These are phyloP conservation scores for Passalora sequoiae DNA, from an alignment of 2,329 filamentous ascomycete genomes.

Conservation along the genomic window DNA sequence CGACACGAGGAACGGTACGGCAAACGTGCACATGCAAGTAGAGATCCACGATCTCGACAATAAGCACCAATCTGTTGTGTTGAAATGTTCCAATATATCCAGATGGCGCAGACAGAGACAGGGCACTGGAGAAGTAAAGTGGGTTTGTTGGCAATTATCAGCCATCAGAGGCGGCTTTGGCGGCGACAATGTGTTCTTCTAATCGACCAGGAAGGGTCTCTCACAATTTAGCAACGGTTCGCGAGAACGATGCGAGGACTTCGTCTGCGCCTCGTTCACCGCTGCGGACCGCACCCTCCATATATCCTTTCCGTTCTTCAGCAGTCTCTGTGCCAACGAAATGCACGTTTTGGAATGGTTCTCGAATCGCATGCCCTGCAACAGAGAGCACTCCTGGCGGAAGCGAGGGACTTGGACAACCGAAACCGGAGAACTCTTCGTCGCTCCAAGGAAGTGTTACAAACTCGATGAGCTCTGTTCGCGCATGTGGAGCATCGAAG, in stretches of 20 bases:
- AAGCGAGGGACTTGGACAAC: constrained; percentile 21
- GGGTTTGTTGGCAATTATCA: not conserved
- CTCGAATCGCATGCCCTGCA: constrained; percentile 14
- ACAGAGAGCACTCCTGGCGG: constrained; percentile 17
- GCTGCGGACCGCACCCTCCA: constrained; percentile 51
- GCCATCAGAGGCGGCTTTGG: not conserved
- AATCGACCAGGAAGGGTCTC: not conserved
- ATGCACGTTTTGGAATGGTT: constrained; percentile 38
- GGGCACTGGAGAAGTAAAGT: not conserved
- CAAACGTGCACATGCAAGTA: not conserved
- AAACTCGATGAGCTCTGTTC: constrained; percentile 18
- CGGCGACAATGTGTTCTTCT: not conserved
- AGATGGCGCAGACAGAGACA: not conserved
- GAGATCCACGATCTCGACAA: not conserved
- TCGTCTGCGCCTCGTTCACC: constrained; percentile 47
- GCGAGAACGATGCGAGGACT: too few species aligned
- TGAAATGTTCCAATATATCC: not conserved
- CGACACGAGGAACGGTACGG: not conserved
- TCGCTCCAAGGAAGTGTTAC: constrained; percentile 31
- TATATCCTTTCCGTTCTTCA: constrained; percentile 51
- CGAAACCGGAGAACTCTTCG: constrained; percentile 23
- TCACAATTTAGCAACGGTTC: constrained; percentile 6
- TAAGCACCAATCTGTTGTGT: not conserved
- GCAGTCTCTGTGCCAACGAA: constrained; percentile 53
- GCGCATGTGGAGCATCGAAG: constrained; percentile 20